Evolutionary conservation across 108 stramenopile species (phyloP), one percentile per base, ranked within the genome.

Genomic region (Fragilaria crotonensis): DNA sequence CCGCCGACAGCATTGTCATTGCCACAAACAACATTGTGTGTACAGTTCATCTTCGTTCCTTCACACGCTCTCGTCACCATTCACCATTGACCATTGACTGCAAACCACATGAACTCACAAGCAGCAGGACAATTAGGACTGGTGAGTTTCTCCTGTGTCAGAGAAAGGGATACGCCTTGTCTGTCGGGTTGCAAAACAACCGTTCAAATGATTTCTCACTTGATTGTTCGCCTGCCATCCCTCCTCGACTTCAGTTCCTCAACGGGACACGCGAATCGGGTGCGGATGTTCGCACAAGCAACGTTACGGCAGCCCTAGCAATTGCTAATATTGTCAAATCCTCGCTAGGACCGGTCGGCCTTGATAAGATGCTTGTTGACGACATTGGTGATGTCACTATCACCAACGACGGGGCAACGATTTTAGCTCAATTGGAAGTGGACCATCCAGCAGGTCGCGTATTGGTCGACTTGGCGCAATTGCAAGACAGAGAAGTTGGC

Each of bases 401-500:
- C 59, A 99, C 99, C 49, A 99, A 99, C 63, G 99, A 99, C 63
- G 99, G 99, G 0, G 99, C 99, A 7, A 99, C 99, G 23, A 99
- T 99, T 60, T 69, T 99, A 57, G 80, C 94, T 67, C 95, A 93
- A 51, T 75, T 99, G 28, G 95, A 97, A 52, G 97, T 99, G 30
- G 98, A 99, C 66, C 99, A 99, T 70, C 99, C 99, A 45, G 99
- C 98, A 4, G 99, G 96, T n/a, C 94, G 97, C 53, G 90, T 99
- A 4, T 64, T 99, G 33, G 98, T 99, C 18, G 99, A 99, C 73
- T 73, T 99, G 48, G 97, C 99, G 17, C 91, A 96, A 48, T 75
- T 98, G 48, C 99, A 99, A 68, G 99, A 99, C 75, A 80, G 93
- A 33, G 95, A 99, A 72, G 99, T 99, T 28, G 99, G 99, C 22